Percentiles rank a stretch among this genome's conserved stretches.
Conservation (phyloP, 805 yeast species). For the Monosporozyma aquatica region DNA sequence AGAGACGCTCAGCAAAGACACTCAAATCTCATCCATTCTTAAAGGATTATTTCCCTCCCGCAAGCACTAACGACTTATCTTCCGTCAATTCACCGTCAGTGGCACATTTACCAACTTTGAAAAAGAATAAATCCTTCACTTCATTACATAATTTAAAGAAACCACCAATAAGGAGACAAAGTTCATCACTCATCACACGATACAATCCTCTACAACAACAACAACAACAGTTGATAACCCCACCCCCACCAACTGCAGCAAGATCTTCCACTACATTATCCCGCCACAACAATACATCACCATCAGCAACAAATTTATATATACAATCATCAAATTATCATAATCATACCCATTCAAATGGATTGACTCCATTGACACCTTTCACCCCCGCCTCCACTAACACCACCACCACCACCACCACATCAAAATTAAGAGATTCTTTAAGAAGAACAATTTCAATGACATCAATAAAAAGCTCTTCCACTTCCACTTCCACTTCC, state of each 20-base stretch:
- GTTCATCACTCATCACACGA: conserved; percentile 3
- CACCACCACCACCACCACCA: neutral
- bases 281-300: neutral
- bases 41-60: conserved; percentile 14
- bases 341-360: neutral
- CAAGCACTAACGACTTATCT: conserved; percentile 3
- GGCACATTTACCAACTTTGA: conserved; percentile 2
- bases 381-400: neutral
- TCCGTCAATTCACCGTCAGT: neutral
- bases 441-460: conserved; percentile 22
- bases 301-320: neutral
- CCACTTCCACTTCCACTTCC: neutral
- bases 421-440: conserved; percentile 13
- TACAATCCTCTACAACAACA: too few species aligned
- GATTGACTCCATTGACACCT: neutral
- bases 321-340: neutral
- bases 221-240: neutral
- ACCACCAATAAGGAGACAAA: conserved; percentile 5
- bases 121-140: conserved; percentile 17
- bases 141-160: conserved; percentile 9
- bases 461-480: conserved; percentile 8
- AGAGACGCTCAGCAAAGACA: conserved; percentile 40
- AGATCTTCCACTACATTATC: neutral
- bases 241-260: neutral
- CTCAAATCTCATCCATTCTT: conserved; percentile 38